Evolutionary conservation across 2,329 filamentous ascomycete genomes (phyloP).

Genomic region (Talaromyces sp.): DNA sequence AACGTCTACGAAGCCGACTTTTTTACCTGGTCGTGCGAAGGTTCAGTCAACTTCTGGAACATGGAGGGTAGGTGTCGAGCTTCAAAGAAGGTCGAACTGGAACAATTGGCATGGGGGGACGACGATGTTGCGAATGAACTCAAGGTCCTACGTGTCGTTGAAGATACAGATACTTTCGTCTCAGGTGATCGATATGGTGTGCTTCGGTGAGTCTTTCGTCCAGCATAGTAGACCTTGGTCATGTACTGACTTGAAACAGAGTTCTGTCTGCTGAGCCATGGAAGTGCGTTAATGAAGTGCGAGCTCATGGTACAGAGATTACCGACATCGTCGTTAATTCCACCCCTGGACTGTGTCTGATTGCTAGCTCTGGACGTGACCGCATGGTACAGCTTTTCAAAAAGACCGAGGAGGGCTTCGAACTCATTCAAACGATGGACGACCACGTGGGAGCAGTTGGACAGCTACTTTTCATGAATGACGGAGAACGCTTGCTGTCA

Average conservation of each 20-base stretch:
- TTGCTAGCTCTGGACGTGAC: constrained; percentile 84
- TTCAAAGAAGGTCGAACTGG: constrained; percentile 66
- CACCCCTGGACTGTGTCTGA: constrained; percentile 59
- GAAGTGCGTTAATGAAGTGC: constrained; percentile 66
- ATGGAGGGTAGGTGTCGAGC: constrained; percentile 66
- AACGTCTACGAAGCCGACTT: constrained; percentile 69
- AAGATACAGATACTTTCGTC: constrained; percentile 66
- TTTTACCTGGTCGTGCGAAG: constrained; percentile 83
- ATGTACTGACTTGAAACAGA: constrained; percentile 30
- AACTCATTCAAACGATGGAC: constrained; percentile 83
- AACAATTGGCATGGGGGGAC: constrained; percentile 53
- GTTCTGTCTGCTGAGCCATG: constrained; percentile 52
- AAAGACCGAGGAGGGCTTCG: constrained; percentile 58
- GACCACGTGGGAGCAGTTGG: constrained; percentile 88
- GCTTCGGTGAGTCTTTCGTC: constrained; percentile 51
- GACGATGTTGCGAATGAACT: constrained; percentile 56
- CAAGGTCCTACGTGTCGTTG: constrained; percentile 58
- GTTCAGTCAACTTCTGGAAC: constrained; percentile 80
- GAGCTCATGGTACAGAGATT: constrained; percentile 83
- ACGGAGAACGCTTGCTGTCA: constrained; percentile 72
- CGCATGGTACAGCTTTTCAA: constrained; percentile 91
- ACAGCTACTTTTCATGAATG: constrained; percentile 70
- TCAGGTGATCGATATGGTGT: constrained; percentile 86
- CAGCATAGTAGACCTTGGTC: neutral
- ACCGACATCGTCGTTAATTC: constrained; percentile 75